Evolutionary conservation across 768 basidiomycete genomes (phyloP).

Genomic region (Amyloporia xantha): DNA sequence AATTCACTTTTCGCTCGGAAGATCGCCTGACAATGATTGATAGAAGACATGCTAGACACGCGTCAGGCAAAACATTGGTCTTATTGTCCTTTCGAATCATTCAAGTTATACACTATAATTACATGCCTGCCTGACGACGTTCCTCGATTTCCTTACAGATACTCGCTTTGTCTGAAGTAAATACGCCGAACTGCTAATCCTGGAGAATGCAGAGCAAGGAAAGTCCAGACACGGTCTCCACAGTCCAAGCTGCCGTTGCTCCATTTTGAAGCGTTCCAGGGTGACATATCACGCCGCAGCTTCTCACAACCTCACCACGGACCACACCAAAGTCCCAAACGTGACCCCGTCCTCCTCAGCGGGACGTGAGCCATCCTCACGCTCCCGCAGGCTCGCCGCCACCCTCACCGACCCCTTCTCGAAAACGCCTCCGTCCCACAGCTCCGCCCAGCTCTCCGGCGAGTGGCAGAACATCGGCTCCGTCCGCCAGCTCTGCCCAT

Average conservation of each 20-base stretch:
- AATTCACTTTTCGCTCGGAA: neutral
- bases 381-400: slow-evolving; percentile 11
- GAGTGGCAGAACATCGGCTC: slow-evolving; percentile 28
- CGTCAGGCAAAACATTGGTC: too few species aligned
- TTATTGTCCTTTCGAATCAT: too few species aligned
- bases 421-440: slow-evolving; percentile 34
- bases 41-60: too few species aligned
- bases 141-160: too few species aligned
- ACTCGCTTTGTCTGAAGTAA: too few species aligned
- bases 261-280: too few species aligned
- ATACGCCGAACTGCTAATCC: too few species aligned
- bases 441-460: slow-evolving; percentile 29
- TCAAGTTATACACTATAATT: too few species aligned
- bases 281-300: too few species aligned
- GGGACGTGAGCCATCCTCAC: neutral
- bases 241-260: neutral
- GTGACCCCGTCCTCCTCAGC: slow-evolving; percentile 7
- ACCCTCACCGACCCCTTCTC: slow-evolving; percentile 27
- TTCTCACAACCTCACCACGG: slow-evolving; percentile 19
- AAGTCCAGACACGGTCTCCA: neutral
- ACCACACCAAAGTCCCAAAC: slow-evolving; percentile 17
- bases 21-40: too few species aligned
- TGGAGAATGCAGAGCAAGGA: neutral
- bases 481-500: neutral
- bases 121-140: too few species aligned